These are phyloP conservation scores for Fraxinus dipetala DNA, from an alignment of 305 asterid genomes.

Conservation along the genomic window DNA sequence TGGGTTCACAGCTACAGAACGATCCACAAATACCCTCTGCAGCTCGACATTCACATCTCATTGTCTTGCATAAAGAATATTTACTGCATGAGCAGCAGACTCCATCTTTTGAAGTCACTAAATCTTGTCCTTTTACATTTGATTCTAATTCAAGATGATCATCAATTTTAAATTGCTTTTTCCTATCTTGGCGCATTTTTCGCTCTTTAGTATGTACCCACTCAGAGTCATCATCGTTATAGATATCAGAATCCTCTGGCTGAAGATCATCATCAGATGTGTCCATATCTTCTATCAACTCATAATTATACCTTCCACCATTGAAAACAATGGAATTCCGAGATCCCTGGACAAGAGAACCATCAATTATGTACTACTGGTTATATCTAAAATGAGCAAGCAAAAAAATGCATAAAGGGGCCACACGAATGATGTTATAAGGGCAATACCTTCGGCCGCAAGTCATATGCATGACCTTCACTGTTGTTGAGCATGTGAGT, in stretches of 20 bases:
- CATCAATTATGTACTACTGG: background rate
- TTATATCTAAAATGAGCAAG: background rate
- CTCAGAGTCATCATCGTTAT: conserved; percentile 35
- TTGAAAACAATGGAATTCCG: conserved; percentile 49
- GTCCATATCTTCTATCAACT: conserved; percentile 75
- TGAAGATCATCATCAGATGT: conserved; percentile 53
- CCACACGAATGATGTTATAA: background rate
- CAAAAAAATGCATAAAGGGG: background rate
- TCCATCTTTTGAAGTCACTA: conserved; percentile 7
- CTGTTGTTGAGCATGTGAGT: conserved; percentile 18
- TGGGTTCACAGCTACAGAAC: conserved; percentile 56
- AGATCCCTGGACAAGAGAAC: conserved; percentile 41
- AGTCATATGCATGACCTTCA: conserved; percentile 63
- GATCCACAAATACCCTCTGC: conserved; percentile 48
- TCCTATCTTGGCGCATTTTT: conserved; percentile 39
- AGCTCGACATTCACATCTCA: conserved; percentile 76
- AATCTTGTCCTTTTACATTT: conserved; percentile 20
- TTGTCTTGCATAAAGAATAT: conserved; percentile 70
- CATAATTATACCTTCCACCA: conserved; percentile 33
- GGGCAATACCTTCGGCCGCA: conserved; percentile 64
- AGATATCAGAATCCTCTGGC: conserved; percentile 22
- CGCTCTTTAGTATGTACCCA: conserved; percentile 40
- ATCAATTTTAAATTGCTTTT: conserved; percentile 33
- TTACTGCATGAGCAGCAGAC: conserved; percentile 75
- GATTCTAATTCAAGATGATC: conserved; percentile 25